Conservation (phyloP, 352 stramenopile species). For the Phytophthora sojae region DNA sequence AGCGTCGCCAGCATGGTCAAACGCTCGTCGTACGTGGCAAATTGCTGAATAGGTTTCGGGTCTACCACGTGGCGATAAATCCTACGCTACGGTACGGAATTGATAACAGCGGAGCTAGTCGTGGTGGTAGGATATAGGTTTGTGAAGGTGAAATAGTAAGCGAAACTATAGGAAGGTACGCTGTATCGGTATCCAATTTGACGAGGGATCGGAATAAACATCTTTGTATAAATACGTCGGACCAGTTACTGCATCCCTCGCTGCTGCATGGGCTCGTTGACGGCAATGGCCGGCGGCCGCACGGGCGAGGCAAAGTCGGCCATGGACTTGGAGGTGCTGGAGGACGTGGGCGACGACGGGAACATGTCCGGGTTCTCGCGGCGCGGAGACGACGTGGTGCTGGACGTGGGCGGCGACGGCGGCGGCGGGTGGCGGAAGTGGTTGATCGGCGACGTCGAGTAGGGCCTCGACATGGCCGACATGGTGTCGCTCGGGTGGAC, state of each 20-base stretch:
- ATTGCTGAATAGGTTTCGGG: constrained; percentile 14
- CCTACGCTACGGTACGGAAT: neutral
- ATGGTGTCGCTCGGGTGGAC: constrained; percentile 57
- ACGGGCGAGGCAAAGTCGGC: constrained; percentile 18
- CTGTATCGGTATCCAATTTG: neutral
- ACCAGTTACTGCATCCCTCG: constrained; percentile 16
- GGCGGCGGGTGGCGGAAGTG: constrained; percentile 67
- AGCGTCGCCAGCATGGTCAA: constrained; percentile 23
- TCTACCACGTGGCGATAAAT: constrained; percentile 2
- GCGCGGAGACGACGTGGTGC: constrained; percentile 41
- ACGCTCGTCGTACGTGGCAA: constrained; percentile 18
- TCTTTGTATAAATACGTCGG: constrained; percentile 34
- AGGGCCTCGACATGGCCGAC: constrained; percentile 54
- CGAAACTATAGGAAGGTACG: neutral
- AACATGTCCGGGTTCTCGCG: constrained; percentile 32
- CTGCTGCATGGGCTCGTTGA: constrained; percentile 31
- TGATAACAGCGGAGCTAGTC: neutral
- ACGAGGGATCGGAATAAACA: constrained; percentile 13
- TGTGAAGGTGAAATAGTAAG: neutral
- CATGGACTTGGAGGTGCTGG: constrained; percentile 32
- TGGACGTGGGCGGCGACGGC: constrained; percentile 44
- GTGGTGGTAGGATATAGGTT: neutral
- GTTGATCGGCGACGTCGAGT: constrained; percentile 69
- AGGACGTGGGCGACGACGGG: constrained; percentile 21
- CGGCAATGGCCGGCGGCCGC: constrained; percentile 20